Percentiles rank a stretch among this genome's conserved stretches.
Evolutionary conservation across 139 green algal species (phyloP).

Genomic region (Coccomyxa sp.): DNA sequence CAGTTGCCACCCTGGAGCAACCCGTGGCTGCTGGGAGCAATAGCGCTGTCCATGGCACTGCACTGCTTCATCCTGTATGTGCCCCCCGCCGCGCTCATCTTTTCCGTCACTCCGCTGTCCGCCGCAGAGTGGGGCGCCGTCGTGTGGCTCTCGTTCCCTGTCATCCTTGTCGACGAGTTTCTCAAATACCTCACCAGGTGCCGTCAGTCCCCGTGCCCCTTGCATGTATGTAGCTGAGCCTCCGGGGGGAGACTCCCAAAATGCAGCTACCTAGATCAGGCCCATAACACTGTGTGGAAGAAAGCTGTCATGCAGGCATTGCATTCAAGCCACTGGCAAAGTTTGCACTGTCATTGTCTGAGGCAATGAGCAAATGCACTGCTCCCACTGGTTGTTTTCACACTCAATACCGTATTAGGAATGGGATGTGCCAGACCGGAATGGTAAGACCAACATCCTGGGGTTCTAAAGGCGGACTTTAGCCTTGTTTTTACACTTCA

Average conservation of each 20-base stretch:
- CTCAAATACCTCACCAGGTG: conserved; percentile 57
- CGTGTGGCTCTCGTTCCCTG: conserved; percentile 75
- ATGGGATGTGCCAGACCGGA: too few species aligned
- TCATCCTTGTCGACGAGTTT: conserved; percentile 90
- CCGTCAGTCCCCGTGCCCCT: not conserved
- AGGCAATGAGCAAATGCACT: not conserved
- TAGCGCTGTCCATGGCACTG: conserved; percentile 70
- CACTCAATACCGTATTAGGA: too few species aligned
- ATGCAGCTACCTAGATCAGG: not conserved
- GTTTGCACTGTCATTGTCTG: not conserved
- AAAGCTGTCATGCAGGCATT: not conserved
- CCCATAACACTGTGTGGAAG: not conserved
- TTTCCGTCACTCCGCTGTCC: conserved; percentile 69
- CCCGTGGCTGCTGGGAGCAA: conserved; percentile 83
- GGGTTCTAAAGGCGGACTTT: too few species aligned
- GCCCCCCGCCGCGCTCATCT: conserved; percentile 67
- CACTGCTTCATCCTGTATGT: conserved; percentile 91
- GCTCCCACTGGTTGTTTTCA: too few species aligned
- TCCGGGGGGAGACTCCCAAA: not conserved
- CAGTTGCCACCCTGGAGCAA: conserved; percentile 83
- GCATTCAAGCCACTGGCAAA: not conserved
- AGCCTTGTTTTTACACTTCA: too few species aligned
- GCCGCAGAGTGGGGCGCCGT: conserved; percentile 79
- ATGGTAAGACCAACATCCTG: too few species aligned
- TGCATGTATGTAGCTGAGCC: not conserved